phyloP scores from a whole-genome alignment of 2,329 filamentous ascomycete species.

The Aspergillus niger region DNA sequence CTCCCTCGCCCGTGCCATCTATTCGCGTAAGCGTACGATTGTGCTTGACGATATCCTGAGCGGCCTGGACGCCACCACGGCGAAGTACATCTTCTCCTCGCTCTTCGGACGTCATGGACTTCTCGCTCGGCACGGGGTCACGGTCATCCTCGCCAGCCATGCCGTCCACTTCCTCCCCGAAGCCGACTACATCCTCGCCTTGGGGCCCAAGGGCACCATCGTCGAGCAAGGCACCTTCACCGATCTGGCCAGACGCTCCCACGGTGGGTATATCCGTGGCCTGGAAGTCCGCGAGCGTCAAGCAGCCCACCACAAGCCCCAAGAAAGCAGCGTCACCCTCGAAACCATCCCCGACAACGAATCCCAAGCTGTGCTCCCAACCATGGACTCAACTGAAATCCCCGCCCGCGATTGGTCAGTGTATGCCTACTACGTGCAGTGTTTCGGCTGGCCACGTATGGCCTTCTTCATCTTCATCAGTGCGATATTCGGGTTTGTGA shows the following conservation, averaged over 20 bases:
- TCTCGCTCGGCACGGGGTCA: conserved; percentile 40
- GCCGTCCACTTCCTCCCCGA: conserved; percentile 38
- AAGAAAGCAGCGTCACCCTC: neutral
- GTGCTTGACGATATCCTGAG: conserved; percentile 48
- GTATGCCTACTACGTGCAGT: conserved; percentile 26
- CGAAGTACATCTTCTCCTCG: conserved; percentile 40
- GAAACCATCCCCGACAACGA: neutral
- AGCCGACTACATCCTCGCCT: conserved; percentile 46
- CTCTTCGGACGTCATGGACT: conserved; percentile 47
- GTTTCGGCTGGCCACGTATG: conserved; percentile 22
- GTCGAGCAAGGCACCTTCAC: conserved; percentile 41
- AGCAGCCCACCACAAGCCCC: neutral
- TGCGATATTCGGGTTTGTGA: conserved; percentile 11
- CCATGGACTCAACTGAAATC: neutral
- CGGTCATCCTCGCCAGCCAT: conserved; percentile 50
- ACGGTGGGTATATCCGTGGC: neutral
- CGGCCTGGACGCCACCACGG: conserved; percentile 44
- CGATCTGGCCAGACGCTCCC: conserved; percentile 15
- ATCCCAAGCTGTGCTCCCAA: neutral
- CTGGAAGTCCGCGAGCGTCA: neutral
- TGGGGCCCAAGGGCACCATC: conserved; percentile 33
- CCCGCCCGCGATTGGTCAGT: conserved; percentile 19
- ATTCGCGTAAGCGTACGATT: conserved; percentile 44
- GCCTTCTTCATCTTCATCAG: conserved; percentile 18
- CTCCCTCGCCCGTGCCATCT: conserved; percentile 43